Evolutionary conservation across 1,139 yeast genomes (phyloP).

Genomic region (Candida smagusa): DNA sequence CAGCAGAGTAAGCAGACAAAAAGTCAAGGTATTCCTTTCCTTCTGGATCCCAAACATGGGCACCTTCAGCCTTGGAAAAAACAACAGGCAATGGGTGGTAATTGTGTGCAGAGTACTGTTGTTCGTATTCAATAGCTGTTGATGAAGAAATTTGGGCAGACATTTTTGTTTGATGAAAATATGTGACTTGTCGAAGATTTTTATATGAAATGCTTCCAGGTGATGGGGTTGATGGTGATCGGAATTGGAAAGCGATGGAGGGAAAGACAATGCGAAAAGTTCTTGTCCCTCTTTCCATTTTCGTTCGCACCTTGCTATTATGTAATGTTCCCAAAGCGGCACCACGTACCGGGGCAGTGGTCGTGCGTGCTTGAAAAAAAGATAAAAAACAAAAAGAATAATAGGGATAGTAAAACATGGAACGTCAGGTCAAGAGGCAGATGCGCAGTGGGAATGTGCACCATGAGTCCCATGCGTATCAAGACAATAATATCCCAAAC

Average conservation of each 20-base stretch:
- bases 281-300: constrained; percentile 1
- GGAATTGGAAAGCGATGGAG: constrained; percentile 9
- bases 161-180: constrained; percentile 10
- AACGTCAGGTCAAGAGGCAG: constrained; percentile 16
- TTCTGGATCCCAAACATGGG: constrained; percentile 98
- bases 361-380: too few relatives aligned
- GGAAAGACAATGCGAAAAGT: constrained; percentile 5
- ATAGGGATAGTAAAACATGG: neutral
- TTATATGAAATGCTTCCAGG: neutral
- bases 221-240: constrained; percentile 3
- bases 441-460: constrained; percentile 11
- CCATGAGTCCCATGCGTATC: constrained; percentile 5
- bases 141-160: constrained; percentile 49
- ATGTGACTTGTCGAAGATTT: constrained; percentile 4
- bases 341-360: neutral
- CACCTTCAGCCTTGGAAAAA: constrained; percentile 80
- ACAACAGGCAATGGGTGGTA: constrained; percentile 97
- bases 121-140: constrained; percentile 67
- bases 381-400: too few relatives aligned
- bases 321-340: neutral
- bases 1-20: constrained; percentile 92
- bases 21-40: constrained; percentile 87
- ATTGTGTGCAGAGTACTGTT: constrained; percentile 89
- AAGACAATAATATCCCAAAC: constrained; percentile 8
- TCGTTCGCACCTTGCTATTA: neutral